Conservation (phyloP, 805 yeast genomes). For the Metschnikowia reukaufii region DNA sequence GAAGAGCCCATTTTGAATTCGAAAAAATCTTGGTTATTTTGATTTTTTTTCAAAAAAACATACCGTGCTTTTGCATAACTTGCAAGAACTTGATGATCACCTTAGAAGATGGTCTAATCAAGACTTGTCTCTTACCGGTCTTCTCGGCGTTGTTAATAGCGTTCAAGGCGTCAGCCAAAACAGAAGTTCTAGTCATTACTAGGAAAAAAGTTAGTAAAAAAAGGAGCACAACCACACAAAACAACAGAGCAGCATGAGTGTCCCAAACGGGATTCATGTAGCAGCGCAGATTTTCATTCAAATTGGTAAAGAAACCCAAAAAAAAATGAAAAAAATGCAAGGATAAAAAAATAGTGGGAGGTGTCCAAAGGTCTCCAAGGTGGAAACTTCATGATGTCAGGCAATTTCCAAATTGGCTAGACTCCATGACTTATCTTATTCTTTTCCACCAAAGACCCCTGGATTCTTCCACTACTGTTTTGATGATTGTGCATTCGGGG, state of each 20-base stretch:
- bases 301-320: background rate
- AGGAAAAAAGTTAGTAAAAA: slow-evolving; percentile 16
- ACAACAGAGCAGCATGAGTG: slow-evolving; percentile 26
- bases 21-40: no score
- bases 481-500: slow-evolving; percentile 18
- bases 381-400: slow-evolving; percentile 3
- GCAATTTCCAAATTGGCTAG: slow-evolving; percentile 7
- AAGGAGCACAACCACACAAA: slow-evolving; percentile 20
- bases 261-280: slow-evolving; percentile 23
- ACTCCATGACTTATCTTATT: background rate
- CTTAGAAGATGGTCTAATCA: slow-evolving; percentile 39
- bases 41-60: slow-evolving; percentile 4
- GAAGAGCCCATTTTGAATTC: background rate
- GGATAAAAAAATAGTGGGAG: slow-evolving; percentile 4
- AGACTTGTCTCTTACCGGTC: slow-evolving; percentile 38
- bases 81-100: slow-evolving; percentile 33
- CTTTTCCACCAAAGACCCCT: slow-evolving; percentile 4
- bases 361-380: slow-evolving; percentile 10
- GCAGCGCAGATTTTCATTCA: slow-evolving; percentile 12
- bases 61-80: slow-evolving; percentile 35
- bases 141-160: slow-evolving; percentile 39
- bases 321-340: background rate
- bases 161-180: slow-evolving; percentile 38
- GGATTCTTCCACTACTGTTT: slow-evolving; percentile 22
- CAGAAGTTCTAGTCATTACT: slow-evolving; percentile 36